A percentile compares a stretch with the other conserved stretches of the same genome.
These are phyloP conservation scores for Tuctoria greenei DNA, from an alignment of 176 grass and related monocot species.

Conservation along the genomic window DNA sequence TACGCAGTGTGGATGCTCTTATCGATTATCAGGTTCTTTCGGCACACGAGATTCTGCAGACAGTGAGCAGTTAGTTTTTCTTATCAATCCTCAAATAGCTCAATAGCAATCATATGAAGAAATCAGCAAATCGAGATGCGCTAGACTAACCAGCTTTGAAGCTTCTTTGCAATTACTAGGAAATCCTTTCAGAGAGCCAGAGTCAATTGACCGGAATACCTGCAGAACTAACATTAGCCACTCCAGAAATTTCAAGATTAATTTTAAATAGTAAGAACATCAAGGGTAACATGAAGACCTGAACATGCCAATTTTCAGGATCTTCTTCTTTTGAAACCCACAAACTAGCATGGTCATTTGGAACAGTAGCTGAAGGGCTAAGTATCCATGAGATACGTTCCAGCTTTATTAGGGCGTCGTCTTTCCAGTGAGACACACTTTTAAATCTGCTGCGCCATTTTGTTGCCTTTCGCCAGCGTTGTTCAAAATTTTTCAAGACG, in stretches of 20 bases:
- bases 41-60: constrained; percentile 85
- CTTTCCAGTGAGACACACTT: constrained; percentile 63
- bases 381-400: constrained; percentile 96
- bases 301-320: constrained; percentile 92
- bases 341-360: constrained; percentile 61
- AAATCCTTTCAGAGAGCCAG: constrained; percentile 94
- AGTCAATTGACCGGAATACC: constrained; percentile 95
- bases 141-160: constrained; percentile 57
- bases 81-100: constrained; percentile 20
- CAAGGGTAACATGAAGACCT: constrained; percentile 47
- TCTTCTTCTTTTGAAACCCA: constrained; percentile 67
- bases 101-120: constrained; percentile 1
- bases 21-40: constrained; percentile 83
- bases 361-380: constrained; percentile 64
- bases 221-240: constrained; percentile 40
- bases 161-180: constrained; percentile 64
- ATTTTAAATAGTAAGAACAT: constrained; percentile 24
- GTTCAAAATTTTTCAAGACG: constrained; percentile 91
- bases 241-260: constrained; percentile 11
- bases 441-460: constrained; percentile 73
- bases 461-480: constrained; percentile 81
- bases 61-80: constrained; percentile 5
- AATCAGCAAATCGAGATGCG: background rate
- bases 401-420: constrained; percentile 88
- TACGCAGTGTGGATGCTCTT: constrained; percentile 99